Conservation (phyloP, 257 asterid genomes). For the Plantago elongata region DNA sequence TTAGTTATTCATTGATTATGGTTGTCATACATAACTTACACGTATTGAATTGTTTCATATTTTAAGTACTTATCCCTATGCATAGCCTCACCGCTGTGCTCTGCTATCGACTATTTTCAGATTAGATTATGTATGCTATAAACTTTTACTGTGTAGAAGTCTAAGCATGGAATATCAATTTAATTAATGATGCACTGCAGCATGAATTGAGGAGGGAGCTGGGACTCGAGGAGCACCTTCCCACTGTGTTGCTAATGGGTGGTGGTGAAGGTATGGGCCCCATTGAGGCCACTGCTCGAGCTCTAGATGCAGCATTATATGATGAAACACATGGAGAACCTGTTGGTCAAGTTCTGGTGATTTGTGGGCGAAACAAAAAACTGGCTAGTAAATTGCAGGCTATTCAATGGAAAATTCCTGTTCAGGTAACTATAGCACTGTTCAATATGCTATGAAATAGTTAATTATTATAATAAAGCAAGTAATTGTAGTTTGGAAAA, state of each 20-base stretch:
- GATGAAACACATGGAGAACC: constrained; percentile 71
- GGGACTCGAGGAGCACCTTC: constrained; percentile 87
- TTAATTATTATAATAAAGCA: no score
- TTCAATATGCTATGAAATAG: no score
- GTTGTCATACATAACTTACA: not conserved
- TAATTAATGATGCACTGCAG: constrained; percentile 30
- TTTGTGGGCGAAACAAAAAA: constrained; percentile 89
- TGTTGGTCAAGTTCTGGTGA: constrained; percentile 80
- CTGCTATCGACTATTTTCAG: not conserved
- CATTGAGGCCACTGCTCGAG: constrained; percentile 94
- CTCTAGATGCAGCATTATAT: constrained; percentile 74
- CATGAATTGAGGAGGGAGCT: constrained; percentile 70
- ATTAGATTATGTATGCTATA: not conserved
- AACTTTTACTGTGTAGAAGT: not conserved
- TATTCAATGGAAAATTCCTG: constrained; percentile 78
- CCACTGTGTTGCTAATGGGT: constrained; percentile 89
- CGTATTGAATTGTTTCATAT: not conserved
- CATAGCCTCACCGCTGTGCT: no score
- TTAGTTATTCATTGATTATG: no score
- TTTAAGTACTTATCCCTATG: no score
- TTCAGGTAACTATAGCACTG: constrained; percentile 30
- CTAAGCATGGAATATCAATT: constrained; percentile 8
- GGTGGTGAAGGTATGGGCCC: constrained; percentile 99
- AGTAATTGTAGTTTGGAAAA: no score
- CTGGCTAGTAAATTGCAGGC: constrained; percentile 68